A percentile compares a stretch with the other conserved stretches of the same genome.
These are phyloP conservation scores for Scheffersomyces cryptocercus DNA, from an alignment of 1,139 yeast genomes.

Conservation along the genomic window DNA sequence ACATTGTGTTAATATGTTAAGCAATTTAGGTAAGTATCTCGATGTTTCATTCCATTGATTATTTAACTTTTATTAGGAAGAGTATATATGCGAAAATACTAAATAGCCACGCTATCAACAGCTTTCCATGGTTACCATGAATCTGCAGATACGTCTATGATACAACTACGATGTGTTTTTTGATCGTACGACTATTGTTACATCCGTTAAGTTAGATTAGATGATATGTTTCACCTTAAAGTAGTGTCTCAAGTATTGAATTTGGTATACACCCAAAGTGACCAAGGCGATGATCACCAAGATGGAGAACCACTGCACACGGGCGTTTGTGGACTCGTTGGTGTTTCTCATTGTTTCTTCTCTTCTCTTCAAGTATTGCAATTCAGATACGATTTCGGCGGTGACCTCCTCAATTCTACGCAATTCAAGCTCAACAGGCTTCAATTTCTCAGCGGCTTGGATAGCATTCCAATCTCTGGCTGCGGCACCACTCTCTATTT, in stretches of 20 bases:
- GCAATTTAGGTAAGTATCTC: too few species aligned
- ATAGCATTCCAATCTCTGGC: constrained; percentile 98
- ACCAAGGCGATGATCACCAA: constrained; percentile 67
- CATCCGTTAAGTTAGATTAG: constrained; percentile 27
- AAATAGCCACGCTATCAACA: too few species aligned
- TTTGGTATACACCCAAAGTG: constrained; percentile 88
- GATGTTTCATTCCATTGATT: too few species aligned
- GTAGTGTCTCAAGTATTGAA: constrained; percentile 86
- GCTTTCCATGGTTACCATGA: too few species aligned
- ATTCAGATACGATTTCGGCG: constrained; percentile 73
- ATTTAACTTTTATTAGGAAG: too few species aligned
- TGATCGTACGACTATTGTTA: background rate
- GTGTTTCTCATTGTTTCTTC: constrained; percentile 95
- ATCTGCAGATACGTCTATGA: background rate
- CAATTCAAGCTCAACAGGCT: constrained; percentile 88
- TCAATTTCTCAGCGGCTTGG: constrained; percentile 89
- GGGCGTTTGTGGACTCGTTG: constrained; percentile 86
- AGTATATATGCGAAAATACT: too few species aligned
- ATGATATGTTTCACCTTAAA: constrained; percentile 94
- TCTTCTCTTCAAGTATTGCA: constrained; percentile 80
- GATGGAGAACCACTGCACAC: constrained; percentile 84
- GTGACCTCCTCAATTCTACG: constrained; percentile 82
- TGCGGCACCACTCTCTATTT: constrained; percentile 92
- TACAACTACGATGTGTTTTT: background rate
- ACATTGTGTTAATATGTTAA: too few species aligned